A percentile compares a stretch with the other conserved stretches of the same genome.
Conservation (phyloP, 257 asterid genomes). For the Przewalskia tangutica region DNA sequence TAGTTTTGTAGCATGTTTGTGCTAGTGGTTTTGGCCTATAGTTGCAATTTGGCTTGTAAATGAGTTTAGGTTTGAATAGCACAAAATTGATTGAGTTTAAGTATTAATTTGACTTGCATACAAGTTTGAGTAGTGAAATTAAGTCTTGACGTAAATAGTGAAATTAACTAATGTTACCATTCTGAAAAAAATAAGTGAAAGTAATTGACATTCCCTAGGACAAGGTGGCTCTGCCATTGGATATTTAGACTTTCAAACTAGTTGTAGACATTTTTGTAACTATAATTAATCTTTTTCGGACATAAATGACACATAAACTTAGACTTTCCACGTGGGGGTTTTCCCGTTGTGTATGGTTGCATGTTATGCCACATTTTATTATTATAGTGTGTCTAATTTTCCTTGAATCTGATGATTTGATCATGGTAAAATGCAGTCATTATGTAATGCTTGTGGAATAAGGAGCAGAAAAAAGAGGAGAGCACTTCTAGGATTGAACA, state of each 20-base stretch:
- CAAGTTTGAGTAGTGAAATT: too few species aligned
- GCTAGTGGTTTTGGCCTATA: not conserved
- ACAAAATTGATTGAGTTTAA: not conserved
- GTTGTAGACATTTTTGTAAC: too few species aligned
- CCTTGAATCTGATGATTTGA: not conserved
- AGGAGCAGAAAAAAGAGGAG: conserved; percentile 89
- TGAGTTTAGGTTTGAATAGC: not conserved
- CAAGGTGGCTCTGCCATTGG: too few species aligned
- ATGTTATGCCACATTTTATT: not conserved
- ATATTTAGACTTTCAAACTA: too few species aligned
- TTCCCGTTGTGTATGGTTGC: not conserved
- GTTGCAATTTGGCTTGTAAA: not conserved
- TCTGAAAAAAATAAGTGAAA: too few species aligned
- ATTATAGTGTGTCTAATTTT: not conserved
- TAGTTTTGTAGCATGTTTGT: not conserved
- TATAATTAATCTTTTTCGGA: too few species aligned
- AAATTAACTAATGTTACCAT: too few species aligned
- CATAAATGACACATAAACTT: too few species aligned
- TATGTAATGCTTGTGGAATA: conserved; percentile 97
- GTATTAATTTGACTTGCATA: too few species aligned
- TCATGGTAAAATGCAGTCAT: conserved; percentile 40
- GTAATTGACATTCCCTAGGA: too few species aligned
- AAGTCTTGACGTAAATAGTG: too few species aligned
- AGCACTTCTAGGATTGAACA: conserved; percentile 62
- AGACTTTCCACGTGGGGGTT: too few species aligned